phyloP scores from a whole-genome alignment of 108 stramenopile genomes.

The Cyclotella atomus region DNA sequence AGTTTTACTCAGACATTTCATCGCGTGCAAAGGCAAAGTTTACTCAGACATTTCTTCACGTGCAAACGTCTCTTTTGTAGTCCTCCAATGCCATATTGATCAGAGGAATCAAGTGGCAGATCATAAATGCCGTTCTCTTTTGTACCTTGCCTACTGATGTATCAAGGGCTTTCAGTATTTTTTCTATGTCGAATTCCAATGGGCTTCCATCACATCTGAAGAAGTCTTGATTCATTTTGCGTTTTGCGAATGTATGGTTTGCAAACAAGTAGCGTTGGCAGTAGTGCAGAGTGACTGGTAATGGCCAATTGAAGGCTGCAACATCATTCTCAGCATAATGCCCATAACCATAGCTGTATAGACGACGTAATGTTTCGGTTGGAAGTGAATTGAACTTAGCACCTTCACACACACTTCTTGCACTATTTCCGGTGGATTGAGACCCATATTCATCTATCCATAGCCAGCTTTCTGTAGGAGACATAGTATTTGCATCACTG shows the following conservation, averaged over 20 bases:
- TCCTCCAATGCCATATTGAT: slow-evolving; percentile 57
- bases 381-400: slow-evolving; percentile 25
- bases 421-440: not conserved
- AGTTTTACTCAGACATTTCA: too few relatives aligned
- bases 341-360: slow-evolving; percentile 29
- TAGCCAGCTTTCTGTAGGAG: slow-evolving; percentile 37
- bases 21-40: too few relatives aligned
- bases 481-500: slow-evolving; percentile 46
- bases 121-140: slow-evolving; percentile 49
- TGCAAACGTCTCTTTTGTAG: slow-evolving; percentile 43
- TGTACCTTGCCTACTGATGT: slow-evolving; percentile 23
- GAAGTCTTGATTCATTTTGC: slow-evolving; percentile 71
- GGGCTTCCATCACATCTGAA: slow-evolving; percentile 74
- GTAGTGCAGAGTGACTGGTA: slow-evolving; percentile 61
- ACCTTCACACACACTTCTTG: slow-evolving; percentile 34
- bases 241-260: slow-evolving; percentile 78
- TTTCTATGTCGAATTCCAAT: slow-evolving; percentile 57
- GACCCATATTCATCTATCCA: slow-evolving; percentile 45
- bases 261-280: slow-evolving; percentile 58
- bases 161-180: slow-evolving; percentile 52
- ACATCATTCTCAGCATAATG: slow-evolving; percentile 8
- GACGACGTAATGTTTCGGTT: slow-evolving; percentile 28
- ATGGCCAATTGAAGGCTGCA: not conserved
- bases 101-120: slow-evolving; percentile 56
- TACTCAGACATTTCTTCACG: too few relatives aligned